Base-by-base conservation (phyloP, 176 grass and related monocot species). In the Urochloa ruziziensis region DNA sequence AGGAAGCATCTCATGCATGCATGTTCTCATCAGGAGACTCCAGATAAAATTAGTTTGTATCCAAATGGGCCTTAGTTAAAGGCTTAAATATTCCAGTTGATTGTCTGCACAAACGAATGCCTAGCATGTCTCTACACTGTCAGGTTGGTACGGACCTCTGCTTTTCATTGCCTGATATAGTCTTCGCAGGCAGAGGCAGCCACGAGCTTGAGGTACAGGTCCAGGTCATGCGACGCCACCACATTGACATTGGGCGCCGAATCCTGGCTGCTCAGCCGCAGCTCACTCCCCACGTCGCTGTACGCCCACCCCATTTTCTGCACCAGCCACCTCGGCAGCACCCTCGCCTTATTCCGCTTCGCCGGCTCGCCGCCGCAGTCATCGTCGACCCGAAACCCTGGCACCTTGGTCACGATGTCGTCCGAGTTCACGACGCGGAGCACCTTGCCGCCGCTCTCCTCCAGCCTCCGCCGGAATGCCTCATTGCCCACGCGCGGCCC, bases 341-440 rank as follows among this genome's bases (percentile, higher is more conserved):
- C 35, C 36, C 28, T 53, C 60, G 65, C 1, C 66, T 12, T n/a
- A n/a, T n/a, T 57, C 64, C 4, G 61, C 78, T 4, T 64, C 40
- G 30, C 67, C 21, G 67, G 1, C 44, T 47, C 62, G 47, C 12
- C 60, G 10, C 18, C 4, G 57, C 49, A 9, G 23, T 10, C 7
- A 6, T 23, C 53, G 53, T 24, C 53, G 10, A 56, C 1, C 0
- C 57, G 39, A 34, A 93, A 82, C 23, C 84, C 87, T 4, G 91
- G 91, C 28, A 90, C 63, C 82, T 87, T 93, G 63, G 91, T 89
- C 52, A 93, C 75, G 58, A 93, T 37, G 72, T 93, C 87, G 29
- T 82, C 62, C 16, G 87, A 46, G 84, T 90, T 90, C 34, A 84
- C 87, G 0, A 93, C 18, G 47, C 87, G 76, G 51, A 93, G 87